Base-by-base conservation (phyloP, 371 early-diverging fungal genomes). In the Gilbertella persicaria region DNA sequence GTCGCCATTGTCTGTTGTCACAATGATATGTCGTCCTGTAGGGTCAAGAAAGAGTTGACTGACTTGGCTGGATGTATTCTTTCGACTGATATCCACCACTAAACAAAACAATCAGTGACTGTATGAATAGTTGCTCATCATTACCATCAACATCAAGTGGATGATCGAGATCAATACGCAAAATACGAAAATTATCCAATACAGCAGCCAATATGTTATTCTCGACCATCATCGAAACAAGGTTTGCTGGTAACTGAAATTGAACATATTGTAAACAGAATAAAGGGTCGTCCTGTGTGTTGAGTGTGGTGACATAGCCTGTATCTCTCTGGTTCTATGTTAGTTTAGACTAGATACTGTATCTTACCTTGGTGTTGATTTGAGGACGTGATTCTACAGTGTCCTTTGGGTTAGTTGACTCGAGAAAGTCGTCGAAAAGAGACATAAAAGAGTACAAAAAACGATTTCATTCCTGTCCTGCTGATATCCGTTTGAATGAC, bases 251-350 rank as follows among this genome's bases (percentile, higher is more conserved):
- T 50, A 90, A 82, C 37, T 83, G 83, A 55, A 92, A 93, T 53
- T 92, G 91, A 46, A 94, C 93, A 25, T 76, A 78, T 62, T 90
- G 91, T n/a, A 94, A 75, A n/a, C 83, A 70, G 59, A 94, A 94
- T 37, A 91, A 79, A 35, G 70, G 69, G 21, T 65, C 52, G 21
- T 68, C 73, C 14, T 67, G 67, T 13, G 70, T 64, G 14, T 65
- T 49, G n/a, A 66, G 64, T 16, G 68, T 56, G 5, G 71, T 67
- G 39, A 75, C 74, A 54, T 70, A 78, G 20, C 78, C 78, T n/a
- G 72, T 71, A 55, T 78, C 80, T 42, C 68, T 67, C 80, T 80
- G 62, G 9, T 35, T n/a, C 2, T 28, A 28, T 33, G 33, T 33
- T 12, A 33, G 33, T 5, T 10, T 3, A 33, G 33, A 33, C 10